These are phyloP conservation scores for Ephemerocybe angulata DNA, from an alignment of 768 basidiomycete genomes.

Conservation along the genomic window DNA sequence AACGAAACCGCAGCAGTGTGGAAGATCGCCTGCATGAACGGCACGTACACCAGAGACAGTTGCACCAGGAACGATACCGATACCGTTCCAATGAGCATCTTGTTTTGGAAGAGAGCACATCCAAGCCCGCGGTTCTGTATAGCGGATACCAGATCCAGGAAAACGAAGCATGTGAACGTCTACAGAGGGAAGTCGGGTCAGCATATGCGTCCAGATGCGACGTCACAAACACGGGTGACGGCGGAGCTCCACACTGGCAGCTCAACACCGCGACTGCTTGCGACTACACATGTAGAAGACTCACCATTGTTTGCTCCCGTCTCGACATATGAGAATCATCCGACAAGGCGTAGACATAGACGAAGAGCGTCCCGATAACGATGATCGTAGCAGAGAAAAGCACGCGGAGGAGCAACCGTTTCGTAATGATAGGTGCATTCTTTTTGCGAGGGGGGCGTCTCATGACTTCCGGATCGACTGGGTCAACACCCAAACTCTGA, in stretches of 20 bases:
- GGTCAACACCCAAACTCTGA: conserved; percentile 95
- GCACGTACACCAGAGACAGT: conserved; percentile 84
- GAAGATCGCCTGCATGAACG: conserved; percentile 88
- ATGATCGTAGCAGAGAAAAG: conserved; percentile 93
- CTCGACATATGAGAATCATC: conserved; percentile 75
- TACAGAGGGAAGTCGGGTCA: conserved; percentile 28
- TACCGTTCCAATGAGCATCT: conserved; percentile 86
- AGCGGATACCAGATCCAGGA: conserved; percentile 94
- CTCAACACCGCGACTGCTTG: no score
- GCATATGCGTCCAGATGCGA: not conserved
- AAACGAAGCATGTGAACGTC: conserved; percentile 97
- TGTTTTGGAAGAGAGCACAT: conserved; percentile 79
- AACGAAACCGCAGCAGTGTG: conserved; percentile 80
- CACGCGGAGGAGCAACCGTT: conserved; percentile 69
- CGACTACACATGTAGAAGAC: conserved; percentile 21
- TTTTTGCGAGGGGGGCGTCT: conserved; percentile 88
- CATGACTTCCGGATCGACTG: conserved; percentile 93
- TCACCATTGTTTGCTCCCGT: conserved; percentile 94
- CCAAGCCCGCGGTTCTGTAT: conserved; percentile 90
- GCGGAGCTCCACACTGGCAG: no score
- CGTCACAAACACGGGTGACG: no score
- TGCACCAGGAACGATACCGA: conserved; percentile 82
- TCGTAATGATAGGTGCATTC: conserved; percentile 83
- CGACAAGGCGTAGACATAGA: conserved; percentile 78
- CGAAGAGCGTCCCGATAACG: conserved; percentile 81